Base-by-base conservation (phyloP, 768 basidiomycete species). In the Trametes coccinea region DNA sequence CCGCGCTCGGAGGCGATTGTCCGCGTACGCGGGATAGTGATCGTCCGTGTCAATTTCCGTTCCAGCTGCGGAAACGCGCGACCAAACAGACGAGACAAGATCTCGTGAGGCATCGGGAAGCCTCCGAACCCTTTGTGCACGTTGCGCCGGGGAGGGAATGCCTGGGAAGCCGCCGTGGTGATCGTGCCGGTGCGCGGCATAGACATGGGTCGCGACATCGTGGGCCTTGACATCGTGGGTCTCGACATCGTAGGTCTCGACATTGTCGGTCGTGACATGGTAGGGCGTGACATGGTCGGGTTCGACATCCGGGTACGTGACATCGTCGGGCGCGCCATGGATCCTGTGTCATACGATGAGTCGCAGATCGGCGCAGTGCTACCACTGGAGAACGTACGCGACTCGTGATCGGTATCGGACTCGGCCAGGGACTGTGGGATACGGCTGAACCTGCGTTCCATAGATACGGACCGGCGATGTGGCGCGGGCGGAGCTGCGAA, bases 11-110 rank as follows among this genome's bases (percentile, higher is more conserved):
- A 81, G 5, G 78, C 77, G 47, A 89, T 75, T 0, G 92, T 87
- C 9, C 78, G 84, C 14, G 89, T 88, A 3, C 78, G 77, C 4
- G 91, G 92, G 16, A 95, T 82, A 1, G 93, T 95, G 40, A 94
- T 63, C 0, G 89, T 92, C 48, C 85, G 82, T 9, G 80, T 82
- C 34, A 96, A 72, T 43, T 76, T 82, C 48, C 77, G 80, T 44
- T 83, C 75, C 22, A 88, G 60, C 7, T 80, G 72, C 0, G 95
- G 95, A 53, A 95, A 91, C 34, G 88, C 72, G 29, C 76, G 76
- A 9, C 75, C 64, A 31, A 93, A 74, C 1, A 89, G 61, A 9
- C 69, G 72, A 3, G 76, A 80, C 11, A 87, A 59, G 31, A 91
- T 74, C 56, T 81, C 72, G 69, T 79, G 80, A 0, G 88, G 88